Evolutionary conservation across 441 rosid species (phyloP), one percentile per base, ranked within the genome.

Genomic region (Mallotus japonicus): DNA sequence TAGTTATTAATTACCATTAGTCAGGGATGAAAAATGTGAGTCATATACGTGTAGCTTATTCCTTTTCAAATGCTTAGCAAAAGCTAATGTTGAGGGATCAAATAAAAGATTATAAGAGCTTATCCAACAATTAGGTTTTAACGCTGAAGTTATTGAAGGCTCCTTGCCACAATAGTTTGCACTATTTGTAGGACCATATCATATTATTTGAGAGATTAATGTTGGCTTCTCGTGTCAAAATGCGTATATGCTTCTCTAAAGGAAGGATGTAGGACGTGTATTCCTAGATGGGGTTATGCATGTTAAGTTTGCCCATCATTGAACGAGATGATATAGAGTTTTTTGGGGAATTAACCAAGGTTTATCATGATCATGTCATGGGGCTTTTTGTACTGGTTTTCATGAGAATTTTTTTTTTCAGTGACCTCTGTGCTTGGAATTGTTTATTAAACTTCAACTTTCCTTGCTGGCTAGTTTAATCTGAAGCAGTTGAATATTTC

Each of bases 1-100:
- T 24, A 60, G 70, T 65, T 22, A 70, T 58, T 74, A 37, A 70
- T 58, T 74, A 37, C n/a, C 28, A 12, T 68, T 44, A 40, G 66
- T 61, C 62, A 75, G 67, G 54, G 22, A 59, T 47, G 57, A 65
- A 44, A 67, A 22, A 65, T 46, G 50, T 19, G 46, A 47, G 32
- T 63, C 69, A 65, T 14, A 69, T 57, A 9, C 19, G 14, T 37
- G 47, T 50, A 11, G 61, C 19, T 71, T 20, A 5, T 64, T 19
- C 57, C 49, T 44, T 54, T 57, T 63, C 63, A 64, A 42, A 63
- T 73, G 20, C 69, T 54, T 37, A 37, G 40, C 40, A 4, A 37
- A 37, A 37, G 40, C 40, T 37, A 37, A 37, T 1, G 58, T n/a
- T 54, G 12, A 42, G 61, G 65, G 17, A 62, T 60, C 5, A 46